Base-by-base conservation (phyloP, 208 protist species). In the Crithidia mellificae region DNA sequence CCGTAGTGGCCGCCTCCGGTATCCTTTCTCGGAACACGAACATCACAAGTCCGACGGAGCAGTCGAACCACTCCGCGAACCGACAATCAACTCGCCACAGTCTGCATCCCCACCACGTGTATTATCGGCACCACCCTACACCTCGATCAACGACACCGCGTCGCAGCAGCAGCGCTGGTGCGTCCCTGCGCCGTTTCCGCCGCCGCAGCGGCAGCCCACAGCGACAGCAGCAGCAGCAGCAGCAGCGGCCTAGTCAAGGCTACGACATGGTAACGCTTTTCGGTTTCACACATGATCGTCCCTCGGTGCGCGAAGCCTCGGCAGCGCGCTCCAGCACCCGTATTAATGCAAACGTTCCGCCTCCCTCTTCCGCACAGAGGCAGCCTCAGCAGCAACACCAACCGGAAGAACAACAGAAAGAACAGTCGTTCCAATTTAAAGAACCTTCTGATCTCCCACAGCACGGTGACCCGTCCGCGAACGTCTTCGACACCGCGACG, bases 131-230 rank as follows among this genome's bases (percentile, higher is more conserved):
- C 3, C 41, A n/a, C n/a, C n/a, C n/a, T n/a, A n/a, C n/a, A n/a
- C n/a, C n/a, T n/a, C n/a, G 41, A 6, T n/a, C 41, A 6, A n/a
- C 17, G 8, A 46, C 41, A 2, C 50, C 50, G 25, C 56, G 41
- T 3, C 38, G 41, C 6, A 51, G 43, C 56, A 51, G 55, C 38
- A 61, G 41, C 49, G 39, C 47, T 9, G 72, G 68, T 29, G 53
- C 58, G 17, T 50, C 52, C 20, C 19, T 49, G 25, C 43, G 46
- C 19, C 39, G 51, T 27, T 19, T 32, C 15, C 24, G 22, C 20
- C 29, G 15, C 27, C 11, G n/a, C 54, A 59, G 56, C 49, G 8
- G 30, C 52, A 39, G 30, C 51, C 43, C 43, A 41, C 30, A 58
- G 39, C 29, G 47, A 6, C 30, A 5, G 4, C 58, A 12, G 2